Base-by-base conservation (phyloP, 2,329 filamentous ascomycete species). In the Cladophialophora yegresii region DNA sequence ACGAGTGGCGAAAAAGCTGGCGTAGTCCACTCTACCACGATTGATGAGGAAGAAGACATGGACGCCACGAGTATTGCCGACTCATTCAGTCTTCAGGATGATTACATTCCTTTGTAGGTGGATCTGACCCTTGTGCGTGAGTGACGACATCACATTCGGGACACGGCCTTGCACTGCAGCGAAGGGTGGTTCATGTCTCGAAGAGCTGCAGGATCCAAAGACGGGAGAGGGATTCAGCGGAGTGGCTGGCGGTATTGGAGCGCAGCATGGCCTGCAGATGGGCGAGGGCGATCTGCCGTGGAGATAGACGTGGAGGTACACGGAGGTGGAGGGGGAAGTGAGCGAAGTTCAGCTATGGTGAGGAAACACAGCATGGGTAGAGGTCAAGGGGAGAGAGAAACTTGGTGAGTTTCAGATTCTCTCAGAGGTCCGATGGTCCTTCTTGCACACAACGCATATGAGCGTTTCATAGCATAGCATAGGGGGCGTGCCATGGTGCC, bases 101-200 rank as follows among this genome's bases (percentile, higher is more conserved):
- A 50, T 50, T 50, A 23, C 47, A 50, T 50, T 50, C n/a, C 47
- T 28, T 20, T 50, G 47, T 50, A 50, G 47, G 47, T 50, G 23
- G 47, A 50, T 26, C 36, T 43, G 36, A 43, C 6, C 36, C n/a
- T 16, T n/a, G n/a, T n/a, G n/a, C n/a, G 7, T n/a, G 16, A 13
- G 5, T 43, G 36, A 43, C 36, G 16, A 12, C 13, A 43, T n/a
- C 36, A n/a, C 36, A 43, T 20, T 43, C 13, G 6, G 36, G 36
- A 20, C 3, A 43, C 16, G 16, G n/a, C 13, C 36, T 16, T n/a
- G 36, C 5, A n/a, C 4, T 43, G 36, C 16, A 43, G 3, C 36
- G 16, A 13, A 20, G 36, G n/a, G n/a, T n/a, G n/a, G n/a, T n/a
- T n/a, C n/a, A n/a, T n/a, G n/a, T n/a, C n/a, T n/a, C n/a, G n/a